These are phyloP conservation scores for Arbutus unedo DNA, from an alignment of 148 eudicot genomes.

Conservation along the genomic window DNA sequence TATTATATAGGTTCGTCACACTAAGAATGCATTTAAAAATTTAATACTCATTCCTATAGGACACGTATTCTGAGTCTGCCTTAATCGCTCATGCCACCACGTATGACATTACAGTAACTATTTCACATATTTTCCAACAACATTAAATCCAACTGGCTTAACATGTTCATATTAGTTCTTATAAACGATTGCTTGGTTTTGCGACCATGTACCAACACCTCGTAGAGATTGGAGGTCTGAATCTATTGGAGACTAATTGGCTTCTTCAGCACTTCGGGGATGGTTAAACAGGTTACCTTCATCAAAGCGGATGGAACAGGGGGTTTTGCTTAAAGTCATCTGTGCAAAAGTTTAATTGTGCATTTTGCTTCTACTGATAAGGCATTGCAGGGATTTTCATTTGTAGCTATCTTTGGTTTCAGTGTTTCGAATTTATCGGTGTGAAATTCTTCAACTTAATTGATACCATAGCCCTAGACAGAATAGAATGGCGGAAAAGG, in stretches of 20 bases:
- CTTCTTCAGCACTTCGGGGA: background rate
- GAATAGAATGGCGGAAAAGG: background rate
- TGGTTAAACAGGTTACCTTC: background rate
- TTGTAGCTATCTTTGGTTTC: background rate
- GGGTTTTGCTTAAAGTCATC: background rate
- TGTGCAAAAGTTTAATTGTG: background rate
- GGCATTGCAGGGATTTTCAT: background rate
- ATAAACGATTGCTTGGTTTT: background rate
- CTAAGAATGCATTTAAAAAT: too few relatives aligned
- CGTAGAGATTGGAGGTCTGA: background rate
- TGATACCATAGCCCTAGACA: background rate
- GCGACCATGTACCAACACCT: background rate
- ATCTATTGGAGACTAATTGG: background rate
- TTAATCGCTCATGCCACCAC: too few relatives aligned
- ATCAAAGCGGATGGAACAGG: background rate
- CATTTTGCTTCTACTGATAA: background rate
- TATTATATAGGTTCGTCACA: too few relatives aligned
- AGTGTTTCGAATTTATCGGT: background rate
- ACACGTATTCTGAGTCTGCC: too few relatives aligned
- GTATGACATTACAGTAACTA: too few relatives aligned
- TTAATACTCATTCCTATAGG: too few relatives aligned
- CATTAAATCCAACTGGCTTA: too few relatives aligned
- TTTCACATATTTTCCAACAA: too few relatives aligned
- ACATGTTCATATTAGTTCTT: too few relatives aligned
- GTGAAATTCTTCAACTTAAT: background rate